Conservation (phyloP, 2,329 filamentous ascomycete species). For the Sporothrix pallida region DNA sequence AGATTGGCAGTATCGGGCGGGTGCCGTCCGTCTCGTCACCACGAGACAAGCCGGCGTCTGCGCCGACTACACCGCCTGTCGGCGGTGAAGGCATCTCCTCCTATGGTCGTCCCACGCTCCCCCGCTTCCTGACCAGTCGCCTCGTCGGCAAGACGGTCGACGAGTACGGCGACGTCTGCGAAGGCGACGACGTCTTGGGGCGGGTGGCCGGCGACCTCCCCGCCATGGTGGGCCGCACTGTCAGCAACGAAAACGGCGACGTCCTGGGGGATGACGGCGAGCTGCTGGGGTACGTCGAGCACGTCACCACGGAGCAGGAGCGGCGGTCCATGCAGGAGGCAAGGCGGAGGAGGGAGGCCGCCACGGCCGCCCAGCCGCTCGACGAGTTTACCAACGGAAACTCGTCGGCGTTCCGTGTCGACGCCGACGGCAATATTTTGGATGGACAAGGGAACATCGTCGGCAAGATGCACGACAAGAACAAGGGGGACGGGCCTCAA, state of each 20-base stretch:
- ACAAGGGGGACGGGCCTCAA: slow-evolving; percentile 44
- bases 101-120: slow-evolving; percentile 42
- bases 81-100: slow-evolving; percentile 35
- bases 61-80: not conserved
- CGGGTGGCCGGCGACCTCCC: slow-evolving; percentile 61
- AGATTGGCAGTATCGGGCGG: slow-evolving; percentile 44
- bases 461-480: slow-evolving; percentile 56
- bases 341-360: not conserved
- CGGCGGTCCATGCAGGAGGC: not conserved
- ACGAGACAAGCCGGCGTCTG: slow-evolving; percentile 37
- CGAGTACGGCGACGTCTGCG: slow-evolving; percentile 61
- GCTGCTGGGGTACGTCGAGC: slow-evolving; percentile 53
- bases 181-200: slow-evolving; percentile 57
- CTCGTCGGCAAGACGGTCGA: slow-evolving; percentile 58
- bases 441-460: slow-evolving; percentile 54
- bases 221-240: slow-evolving; percentile 57
- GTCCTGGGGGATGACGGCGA: slow-evolving; percentile 53
- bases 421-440: slow-evolving; percentile 54
- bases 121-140: slow-evolving; percentile 41
- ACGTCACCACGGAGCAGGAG: slow-evolving; percentile 41
- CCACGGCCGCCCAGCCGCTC: slow-evolving; percentile 36
- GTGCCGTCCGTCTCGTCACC: slow-evolving; percentile 45
- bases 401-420: slow-evolving; percentile 49
- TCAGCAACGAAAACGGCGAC: slow-evolving; percentile 52
- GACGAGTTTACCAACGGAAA: slow-evolving; percentile 45